Conservation (phyloP, 139 green algal genomes). For the Chlorella ohadii region DNA sequence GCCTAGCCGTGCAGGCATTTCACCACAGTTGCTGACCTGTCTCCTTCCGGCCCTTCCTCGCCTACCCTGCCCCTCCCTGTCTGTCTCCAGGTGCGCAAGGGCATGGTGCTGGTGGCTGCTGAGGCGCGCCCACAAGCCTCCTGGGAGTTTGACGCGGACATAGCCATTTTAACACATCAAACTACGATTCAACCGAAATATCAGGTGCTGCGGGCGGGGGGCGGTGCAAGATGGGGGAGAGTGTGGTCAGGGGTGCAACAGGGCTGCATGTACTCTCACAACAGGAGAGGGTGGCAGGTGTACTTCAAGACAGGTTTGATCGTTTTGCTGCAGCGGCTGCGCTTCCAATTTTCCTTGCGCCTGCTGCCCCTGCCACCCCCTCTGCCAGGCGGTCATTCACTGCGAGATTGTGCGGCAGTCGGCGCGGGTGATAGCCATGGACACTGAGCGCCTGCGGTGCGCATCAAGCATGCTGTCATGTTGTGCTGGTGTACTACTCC, state of each 20-base stretch:
- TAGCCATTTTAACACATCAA: slow-evolving; percentile 91
- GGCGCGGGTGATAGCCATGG: slow-evolving; percentile 87
- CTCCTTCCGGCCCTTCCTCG: background rate
- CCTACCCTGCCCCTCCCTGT: background rate
- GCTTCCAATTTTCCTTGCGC: slow-evolving; percentile 5
- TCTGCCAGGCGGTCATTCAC: slow-evolving; percentile 85
- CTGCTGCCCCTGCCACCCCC: background rate
- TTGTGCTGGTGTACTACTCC: no score
- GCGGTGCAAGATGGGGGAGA: no score
- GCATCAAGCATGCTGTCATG: no score
- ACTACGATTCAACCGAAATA: slow-evolving; percentile 93
- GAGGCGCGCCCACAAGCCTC: slow-evolving; percentile 68
- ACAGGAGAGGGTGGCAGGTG: no score
- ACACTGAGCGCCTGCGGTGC: slow-evolving; percentile 80
- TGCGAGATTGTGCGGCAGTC: slow-evolving; percentile 88
- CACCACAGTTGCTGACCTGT: no score
- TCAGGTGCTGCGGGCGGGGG: slow-evolving; percentile 49
- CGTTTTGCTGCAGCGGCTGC: no score
- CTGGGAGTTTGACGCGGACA: slow-evolving; percentile 93
- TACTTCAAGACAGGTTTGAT: no score
- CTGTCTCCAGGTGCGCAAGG: slow-evolving; percentile 74
- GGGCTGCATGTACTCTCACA: no score
- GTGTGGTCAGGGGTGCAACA: no score
- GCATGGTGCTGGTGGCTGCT: slow-evolving; percentile 90
- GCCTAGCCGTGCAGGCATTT: no score